These are phyloP conservation scores for Talaromyces sp. DNA, from an alignment of 2,329 filamentous ascomycete genomes.

Conservation along the genomic window DNA sequence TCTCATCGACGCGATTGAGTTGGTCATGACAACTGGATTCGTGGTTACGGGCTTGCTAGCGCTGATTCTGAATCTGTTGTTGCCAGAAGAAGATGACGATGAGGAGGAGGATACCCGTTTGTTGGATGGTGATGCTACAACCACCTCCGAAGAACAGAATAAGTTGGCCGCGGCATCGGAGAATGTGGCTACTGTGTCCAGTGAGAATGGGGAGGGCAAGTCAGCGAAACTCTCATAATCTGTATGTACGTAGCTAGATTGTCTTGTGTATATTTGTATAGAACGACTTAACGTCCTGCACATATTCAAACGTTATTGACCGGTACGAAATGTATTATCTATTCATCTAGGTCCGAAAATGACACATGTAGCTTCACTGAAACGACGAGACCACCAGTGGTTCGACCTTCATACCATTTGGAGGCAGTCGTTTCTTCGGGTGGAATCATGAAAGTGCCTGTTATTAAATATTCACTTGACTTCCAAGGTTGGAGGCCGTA, in stretches of 20 bases:
- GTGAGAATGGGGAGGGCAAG: constrained; percentile 11
- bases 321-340: background rate
- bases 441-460: too few species aligned
- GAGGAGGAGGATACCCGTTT: constrained; percentile 35
- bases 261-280: background rate
- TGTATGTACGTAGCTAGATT: background rate
- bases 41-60: constrained; percentile 69
- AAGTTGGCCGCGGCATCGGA: background rate
- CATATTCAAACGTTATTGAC: background rate
- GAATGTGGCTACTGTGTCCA: background rate
- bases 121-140: background rate
- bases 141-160: constrained; percentile 1
- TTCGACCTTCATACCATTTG: too few species aligned
- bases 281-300: background rate
- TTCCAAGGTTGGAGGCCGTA: too few species aligned
- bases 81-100: constrained; percentile 76
- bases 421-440: too few species aligned
- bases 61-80: constrained; percentile 68
- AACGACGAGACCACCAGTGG: too few species aligned
- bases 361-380: too few species aligned
- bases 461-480: too few species aligned
- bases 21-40: constrained; percentile 66
- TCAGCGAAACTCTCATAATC: constrained; percentile 6
- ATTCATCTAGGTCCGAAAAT: too few species aligned
- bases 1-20: constrained; percentile 51